A percentile compares a stretch with the other conserved stretches of the same genome.
Evolutionary conservation across 176 grass and related monocot species (phyloP).

Genomic region (Raddia guianensis): DNA sequence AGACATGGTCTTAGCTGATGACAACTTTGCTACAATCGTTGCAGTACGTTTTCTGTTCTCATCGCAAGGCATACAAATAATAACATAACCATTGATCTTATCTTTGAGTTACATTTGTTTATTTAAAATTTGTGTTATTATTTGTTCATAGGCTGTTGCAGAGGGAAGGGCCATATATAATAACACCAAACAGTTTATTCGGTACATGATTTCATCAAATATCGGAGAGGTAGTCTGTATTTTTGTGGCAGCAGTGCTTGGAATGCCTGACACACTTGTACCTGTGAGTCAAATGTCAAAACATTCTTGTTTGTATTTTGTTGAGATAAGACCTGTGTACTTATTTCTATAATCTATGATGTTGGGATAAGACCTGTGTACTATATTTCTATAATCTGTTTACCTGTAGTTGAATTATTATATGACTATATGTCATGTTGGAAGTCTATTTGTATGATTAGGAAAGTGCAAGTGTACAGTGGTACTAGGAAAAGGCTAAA

Average conservation of each 20-base stretch:
- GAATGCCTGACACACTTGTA: slow-evolving; percentile 94
- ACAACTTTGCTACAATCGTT: slow-evolving; percentile 99
- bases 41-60: slow-evolving; percentile 63
- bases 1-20: slow-evolving; percentile 99
- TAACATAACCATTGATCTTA: slow-evolving; percentile 12
- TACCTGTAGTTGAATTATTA: slow-evolving; percentile 1
- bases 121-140: slow-evolving; percentile 36
- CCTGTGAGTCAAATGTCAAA: slow-evolving; percentile 77
- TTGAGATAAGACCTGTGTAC: slow-evolving; percentile 2
- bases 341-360: slow-evolving; percentile 23
- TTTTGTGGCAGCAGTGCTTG: slow-evolving; percentile 96
- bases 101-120: slow-evolving; percentile 36
- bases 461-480: too few species aligned
- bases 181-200: slow-evolving; percentile 98
- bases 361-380: slow-evolving; percentile 5
- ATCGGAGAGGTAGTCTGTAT: slow-evolving; percentile 99
- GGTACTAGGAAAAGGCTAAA: too few species aligned
- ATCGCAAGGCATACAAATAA: slow-evolving; percentile 42
- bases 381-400: slow-evolving; percentile 12
- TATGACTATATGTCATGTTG: background rate
- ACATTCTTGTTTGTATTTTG: background rate
- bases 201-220: slow-evolving; percentile 99
- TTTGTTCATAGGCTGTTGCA: slow-evolving; percentile 83
- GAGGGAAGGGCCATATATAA: slow-evolving; percentile 99
- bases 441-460: too few species aligned